Base-by-base conservation (phyloP, 768 basidiomycete genomes). In the Rhodotorula sphaerocarpa region DNA sequence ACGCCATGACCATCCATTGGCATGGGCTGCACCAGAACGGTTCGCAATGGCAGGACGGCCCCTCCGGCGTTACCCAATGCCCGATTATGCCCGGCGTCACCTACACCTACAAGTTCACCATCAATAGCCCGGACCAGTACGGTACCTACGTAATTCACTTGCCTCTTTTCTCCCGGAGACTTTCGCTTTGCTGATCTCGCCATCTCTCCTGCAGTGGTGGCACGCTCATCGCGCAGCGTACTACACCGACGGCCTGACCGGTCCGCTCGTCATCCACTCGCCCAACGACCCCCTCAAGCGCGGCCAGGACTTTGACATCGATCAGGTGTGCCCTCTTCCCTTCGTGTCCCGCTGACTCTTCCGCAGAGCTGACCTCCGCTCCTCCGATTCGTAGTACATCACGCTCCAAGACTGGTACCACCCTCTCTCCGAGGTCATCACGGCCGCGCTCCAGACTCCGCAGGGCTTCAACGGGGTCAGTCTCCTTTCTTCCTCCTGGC, bases 281-380 rank as follows among this genome's bases (percentile, higher is more conserved):
- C 44, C 53, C 1, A 46, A 56, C 18, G 73, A 74, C 48, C 70
- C 72, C 5, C 56, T 74, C 33, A 52, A 58, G 33, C 60, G 65
- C n/a, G 72, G 72, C 15, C 25, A 21, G 11, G 70, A 74, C 57
- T 74, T 57, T 36, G 70, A 74, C 48, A 60, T 71, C 41, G 73
- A 74, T n/a, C 59, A 66, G 45, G 56, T 70, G 6, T 11, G 69
- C 5, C 48, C n/a, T 5, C 21, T 18, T 28, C 21, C 23, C 25
- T 18, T 43, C 42, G 16, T 36, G 16, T 6, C 3, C 20, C 28
- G 3, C 34, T 59, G 50, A 65, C 50, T 54, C 44, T 30, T 27
- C 3, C 48, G 50, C 30, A 25, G 44, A 55, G 9, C 28, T 47
- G 46, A 47, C 36, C 12, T 44, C 20, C 31, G 18, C 42, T 27